Evolutionary conservation across 2,329 filamentous ascomycete genomes (phyloP).

Genomic region (Aplosporella prunicola): DNA sequence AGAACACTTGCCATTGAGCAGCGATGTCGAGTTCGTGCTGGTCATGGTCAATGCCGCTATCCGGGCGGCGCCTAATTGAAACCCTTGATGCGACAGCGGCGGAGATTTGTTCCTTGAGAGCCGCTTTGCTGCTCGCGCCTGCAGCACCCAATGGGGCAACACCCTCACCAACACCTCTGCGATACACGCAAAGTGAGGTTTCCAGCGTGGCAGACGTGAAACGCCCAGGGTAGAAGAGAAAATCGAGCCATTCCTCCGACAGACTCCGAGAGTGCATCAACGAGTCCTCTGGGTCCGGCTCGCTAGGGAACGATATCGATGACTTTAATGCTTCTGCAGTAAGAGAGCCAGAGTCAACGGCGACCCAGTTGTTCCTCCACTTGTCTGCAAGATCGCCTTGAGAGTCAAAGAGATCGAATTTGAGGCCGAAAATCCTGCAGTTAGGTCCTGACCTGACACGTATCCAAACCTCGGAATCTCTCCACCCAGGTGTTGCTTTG

Average conservation of each 20-base stretch:
- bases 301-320: slow-evolving; percentile 29
- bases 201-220: slow-evolving; percentile 75
- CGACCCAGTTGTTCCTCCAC: slow-evolving; percentile 52
- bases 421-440: slow-evolving; percentile 59
- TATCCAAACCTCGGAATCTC: slow-evolving; percentile 37
- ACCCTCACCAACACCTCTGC: slow-evolving; percentile 41
- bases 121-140: slow-evolving; percentile 32
- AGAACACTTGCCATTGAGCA: slow-evolving; percentile 83
- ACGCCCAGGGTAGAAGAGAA: slow-evolving; percentile 72
- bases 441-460: slow-evolving; percentile 47
- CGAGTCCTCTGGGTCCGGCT: slow-evolving; percentile 21
- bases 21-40: slow-evolving; percentile 66
- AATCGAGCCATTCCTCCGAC: slow-evolving; percentile 73
- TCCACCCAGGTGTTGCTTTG: slow-evolving; percentile 30
- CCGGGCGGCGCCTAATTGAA: slow-evolving; percentile 50
- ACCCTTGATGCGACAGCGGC: slow-evolving; percentile 61
- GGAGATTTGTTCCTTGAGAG: slow-evolving; percentile 68
- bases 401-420: slow-evolving; percentile 59
- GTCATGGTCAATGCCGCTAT: slow-evolving; percentile 63
- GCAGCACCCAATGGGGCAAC: slow-evolving; percentile 2
- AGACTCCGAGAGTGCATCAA: slow-evolving; percentile 40
- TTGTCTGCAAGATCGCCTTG: slow-evolving; percentile 52
- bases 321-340: slow-evolving; percentile 32
- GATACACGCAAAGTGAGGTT: slow-evolving; percentile 73
- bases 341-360: slow-evolving; percentile 33